Evolutionary conservation across 2,329 filamentous ascomycete species (phyloP).

Genomic region (Trichoderma pleuroti): DNA sequence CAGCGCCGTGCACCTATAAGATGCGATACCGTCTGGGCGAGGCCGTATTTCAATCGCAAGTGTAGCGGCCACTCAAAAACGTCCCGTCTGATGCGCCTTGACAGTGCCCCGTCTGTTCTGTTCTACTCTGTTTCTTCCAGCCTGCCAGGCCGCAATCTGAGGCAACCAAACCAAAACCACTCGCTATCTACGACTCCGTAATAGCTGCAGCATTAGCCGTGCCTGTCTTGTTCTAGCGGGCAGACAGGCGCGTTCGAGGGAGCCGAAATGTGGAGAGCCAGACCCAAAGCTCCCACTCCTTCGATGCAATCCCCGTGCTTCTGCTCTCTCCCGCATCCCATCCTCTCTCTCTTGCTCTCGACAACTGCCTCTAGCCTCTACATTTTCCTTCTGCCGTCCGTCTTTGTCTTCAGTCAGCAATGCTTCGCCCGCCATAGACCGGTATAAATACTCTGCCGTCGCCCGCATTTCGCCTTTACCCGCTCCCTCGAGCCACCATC

Average conservation of each 20-base stretch:
- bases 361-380: not conserved
- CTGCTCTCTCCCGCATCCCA: not conserved
- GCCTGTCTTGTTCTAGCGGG: not conserved
- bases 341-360: not conserved
- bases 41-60: not conserved
- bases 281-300: not conserved
- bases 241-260: conserved; percentile 12
- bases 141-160: not conserved
- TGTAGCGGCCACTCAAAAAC: not conserved
- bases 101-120: not conserved
- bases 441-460: not conserved
- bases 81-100: not conserved
- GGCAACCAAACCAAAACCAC: too few relatives aligned
- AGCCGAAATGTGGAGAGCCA: conserved; percentile 9
- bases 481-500: not conserved
- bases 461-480: not conserved
- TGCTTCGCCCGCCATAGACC: conserved; percentile 14
- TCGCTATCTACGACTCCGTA: not conserved
- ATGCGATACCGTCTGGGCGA: not conserved
- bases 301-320: not conserved
- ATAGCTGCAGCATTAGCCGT: not conserved
- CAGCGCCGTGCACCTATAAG: not conserved
- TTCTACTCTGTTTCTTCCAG: not conserved
- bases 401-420: not conserved
- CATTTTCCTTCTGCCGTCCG: not conserved